Base-by-base conservation (phyloP, 768 basidiomycete genomes). In the Trametes cinnabarina region DNA sequence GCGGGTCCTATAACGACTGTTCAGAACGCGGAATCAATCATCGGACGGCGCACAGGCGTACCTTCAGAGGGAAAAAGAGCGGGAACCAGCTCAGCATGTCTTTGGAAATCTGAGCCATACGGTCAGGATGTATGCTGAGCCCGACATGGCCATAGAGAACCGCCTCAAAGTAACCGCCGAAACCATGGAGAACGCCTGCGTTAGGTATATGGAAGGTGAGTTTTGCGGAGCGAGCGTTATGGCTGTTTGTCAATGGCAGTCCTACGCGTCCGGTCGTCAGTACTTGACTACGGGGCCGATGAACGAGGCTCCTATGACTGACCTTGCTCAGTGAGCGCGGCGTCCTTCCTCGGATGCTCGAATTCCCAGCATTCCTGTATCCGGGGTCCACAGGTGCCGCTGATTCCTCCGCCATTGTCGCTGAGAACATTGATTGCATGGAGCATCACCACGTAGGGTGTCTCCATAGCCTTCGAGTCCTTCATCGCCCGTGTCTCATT, bases 61-160 rank as follows among this genome's bases (percentile, higher is more conserved):
- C 94, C 73, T 86, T 89, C 69, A 98, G 84, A 2, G 97, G 97
- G 73, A 99, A 96, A 75, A 93, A 97, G 19, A 98, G 73, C 0
- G 97, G 97, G 75, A 99, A 99, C 97, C 97, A 99, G 69, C 95
- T 98, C 66, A 98, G 78, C 97, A 99, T 99, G 65, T 98, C 88
- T 65, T 92, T 94, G 8, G 93, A 94, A 52, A 95, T 79, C 44
- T 83, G 79, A 25, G 92, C 88, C 69, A 90, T 92, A 47, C 87
- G 84, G 51, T 90, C 83, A 0, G 97, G 97, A 69, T 98, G 96
- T 40, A 97, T 98, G 66, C 92, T 97, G 23, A 98, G 75, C 0
- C 94, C 92, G 20, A 98, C 79, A 60, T 88, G 86, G n/a, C 83
- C 85, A 67, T 99, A 99, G 4, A 99, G 75, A 10, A 90, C 84